phyloP scores from a whole-genome alignment of 208 protist genomes.

The Leishmania aethiopica region DNA sequence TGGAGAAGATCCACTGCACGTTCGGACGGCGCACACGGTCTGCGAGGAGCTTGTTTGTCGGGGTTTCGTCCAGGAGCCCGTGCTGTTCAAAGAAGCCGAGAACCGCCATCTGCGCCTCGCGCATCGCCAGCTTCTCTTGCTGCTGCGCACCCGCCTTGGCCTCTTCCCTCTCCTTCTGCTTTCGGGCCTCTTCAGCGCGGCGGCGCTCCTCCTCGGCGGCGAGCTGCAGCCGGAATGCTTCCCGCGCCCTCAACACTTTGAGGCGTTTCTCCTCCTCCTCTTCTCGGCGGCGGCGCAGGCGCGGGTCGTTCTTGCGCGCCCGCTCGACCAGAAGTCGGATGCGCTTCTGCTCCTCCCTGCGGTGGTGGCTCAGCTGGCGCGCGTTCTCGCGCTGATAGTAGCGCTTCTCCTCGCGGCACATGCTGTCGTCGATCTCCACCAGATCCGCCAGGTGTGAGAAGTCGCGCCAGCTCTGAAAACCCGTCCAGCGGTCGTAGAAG shows the following conservation, averaged over 20 bases:
- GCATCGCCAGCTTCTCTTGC: conserved; percentile 55
- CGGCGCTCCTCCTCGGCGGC: conserved; percentile 67
- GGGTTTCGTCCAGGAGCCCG: conserved; percentile 58
- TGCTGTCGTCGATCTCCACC: conserved; percentile 91
- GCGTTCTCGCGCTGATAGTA: conserved; percentile 98
- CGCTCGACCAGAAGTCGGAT: conserved; percentile 91
- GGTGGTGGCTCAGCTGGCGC: conserved; percentile 77
- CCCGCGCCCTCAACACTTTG: conserved; percentile 60
- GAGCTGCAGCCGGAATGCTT: conserved; percentile 72
- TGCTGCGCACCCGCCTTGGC: conserved; percentile 34
- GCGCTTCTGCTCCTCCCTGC: conserved; percentile 90
- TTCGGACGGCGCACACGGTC: conserved; percentile 67
- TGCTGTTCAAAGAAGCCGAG: conserved; percentile 50
- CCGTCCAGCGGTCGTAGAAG: conserved; percentile 97
- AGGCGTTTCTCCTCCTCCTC: conserved; percentile 76
- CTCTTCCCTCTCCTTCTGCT: conserved; percentile 51
- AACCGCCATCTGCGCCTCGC: conserved; percentile 48
- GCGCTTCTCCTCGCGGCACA: conserved; percentile 96
- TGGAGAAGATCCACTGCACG: conserved; percentile 76
- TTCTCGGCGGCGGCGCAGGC: conserved; percentile 83
- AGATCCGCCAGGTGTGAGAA: conserved; percentile 95
- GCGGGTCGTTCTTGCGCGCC: conserved; percentile 92
- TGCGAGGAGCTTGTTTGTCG: conserved; percentile 79
- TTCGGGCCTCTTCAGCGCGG: conserved; percentile 48
- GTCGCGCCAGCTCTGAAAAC: conserved; percentile 96